phyloP scores from a whole-genome alignment of 257 asterid species.

The Solanum bulbocastanum region DNA sequence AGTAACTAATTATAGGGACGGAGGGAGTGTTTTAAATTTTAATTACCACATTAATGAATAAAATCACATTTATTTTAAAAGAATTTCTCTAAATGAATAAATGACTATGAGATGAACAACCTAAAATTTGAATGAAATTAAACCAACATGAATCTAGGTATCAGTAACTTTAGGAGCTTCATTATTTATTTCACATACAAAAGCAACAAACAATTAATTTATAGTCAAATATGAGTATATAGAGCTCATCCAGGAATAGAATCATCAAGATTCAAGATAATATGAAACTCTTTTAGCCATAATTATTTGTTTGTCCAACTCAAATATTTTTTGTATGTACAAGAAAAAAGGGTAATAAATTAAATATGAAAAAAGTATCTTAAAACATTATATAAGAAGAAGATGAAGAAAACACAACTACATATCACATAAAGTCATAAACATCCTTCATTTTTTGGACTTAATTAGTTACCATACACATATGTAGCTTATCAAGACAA shows the following conservation, averaged over 20 bases:
- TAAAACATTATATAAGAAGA: background rate
- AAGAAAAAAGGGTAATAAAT: background rate
- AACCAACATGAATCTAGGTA: background rate
- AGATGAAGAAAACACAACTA: background rate
- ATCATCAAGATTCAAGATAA: background rate
- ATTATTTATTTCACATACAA: background rate
- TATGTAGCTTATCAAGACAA: background rate
- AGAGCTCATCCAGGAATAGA: background rate
- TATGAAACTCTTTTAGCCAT: background rate
- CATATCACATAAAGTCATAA: background rate
- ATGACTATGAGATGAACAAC: background rate
- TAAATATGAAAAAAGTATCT: background rate
- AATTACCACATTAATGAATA: background rate
- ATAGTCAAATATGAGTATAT: background rate
- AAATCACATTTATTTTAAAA: too few relatives aligned
- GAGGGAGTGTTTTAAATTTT: background rate
- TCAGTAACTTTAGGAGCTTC: background rate
- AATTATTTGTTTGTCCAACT: background rate
- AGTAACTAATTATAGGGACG: background rate
- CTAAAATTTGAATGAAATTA: background rate
- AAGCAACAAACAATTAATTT: background rate
- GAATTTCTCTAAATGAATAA: background rate
- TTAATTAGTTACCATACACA: background rate
- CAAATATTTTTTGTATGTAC: background rate
- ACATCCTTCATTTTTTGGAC: background rate